phyloP scores from a whole-genome alignment of 768 basidiomycete species.

The Favolaschia claudopus region DNA sequence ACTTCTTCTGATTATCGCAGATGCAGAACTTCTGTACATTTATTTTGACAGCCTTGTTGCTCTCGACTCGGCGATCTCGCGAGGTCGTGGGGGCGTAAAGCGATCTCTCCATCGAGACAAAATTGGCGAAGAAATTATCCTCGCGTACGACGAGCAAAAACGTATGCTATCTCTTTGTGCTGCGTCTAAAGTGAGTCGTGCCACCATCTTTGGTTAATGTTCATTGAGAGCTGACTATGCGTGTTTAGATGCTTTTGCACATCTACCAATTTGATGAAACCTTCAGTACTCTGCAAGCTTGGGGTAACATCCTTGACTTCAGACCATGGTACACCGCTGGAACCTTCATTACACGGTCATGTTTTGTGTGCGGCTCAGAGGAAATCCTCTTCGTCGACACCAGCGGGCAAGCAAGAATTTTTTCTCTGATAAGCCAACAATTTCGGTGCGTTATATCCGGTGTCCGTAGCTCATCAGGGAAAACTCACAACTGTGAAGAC shows the following conservation, averaged over 20 bases:
- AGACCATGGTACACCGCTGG: constrained; percentile 48
- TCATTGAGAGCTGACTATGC: background rate
- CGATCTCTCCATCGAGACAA: constrained; percentile 52
- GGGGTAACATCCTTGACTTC: constrained; percentile 50
- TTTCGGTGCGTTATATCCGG: constrained; percentile 50
- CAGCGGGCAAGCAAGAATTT: constrained; percentile 52
- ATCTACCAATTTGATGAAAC: constrained; percentile 57
- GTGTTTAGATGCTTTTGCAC: constrained; percentile 48
- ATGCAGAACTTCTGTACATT: constrained; percentile 43
- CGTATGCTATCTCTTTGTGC: constrained; percentile 56
- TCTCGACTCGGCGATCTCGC: constrained; percentile 41
- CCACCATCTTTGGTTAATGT: background rate
- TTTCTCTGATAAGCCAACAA: constrained; percentile 59
- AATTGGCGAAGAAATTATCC: constrained; percentile 50
- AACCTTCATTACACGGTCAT: constrained; percentile 40
- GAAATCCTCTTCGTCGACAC: constrained; percentile 61
- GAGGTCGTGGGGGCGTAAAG: constrained; percentile 23
- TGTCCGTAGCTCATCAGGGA: background rate
- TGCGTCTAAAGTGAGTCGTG: constrained; percentile 44
- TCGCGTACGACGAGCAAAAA: constrained; percentile 62
- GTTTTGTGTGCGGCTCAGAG: constrained; percentile 58
- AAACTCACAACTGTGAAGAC: constrained; percentile 38
- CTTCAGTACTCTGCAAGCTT: constrained; percentile 48
- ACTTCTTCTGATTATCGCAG: constrained; percentile 50
- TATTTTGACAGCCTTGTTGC: constrained; percentile 44